phyloP scores from a whole-genome alignment of 352 stramenopile genomes.

The Phytophthora parvispora region DNA sequence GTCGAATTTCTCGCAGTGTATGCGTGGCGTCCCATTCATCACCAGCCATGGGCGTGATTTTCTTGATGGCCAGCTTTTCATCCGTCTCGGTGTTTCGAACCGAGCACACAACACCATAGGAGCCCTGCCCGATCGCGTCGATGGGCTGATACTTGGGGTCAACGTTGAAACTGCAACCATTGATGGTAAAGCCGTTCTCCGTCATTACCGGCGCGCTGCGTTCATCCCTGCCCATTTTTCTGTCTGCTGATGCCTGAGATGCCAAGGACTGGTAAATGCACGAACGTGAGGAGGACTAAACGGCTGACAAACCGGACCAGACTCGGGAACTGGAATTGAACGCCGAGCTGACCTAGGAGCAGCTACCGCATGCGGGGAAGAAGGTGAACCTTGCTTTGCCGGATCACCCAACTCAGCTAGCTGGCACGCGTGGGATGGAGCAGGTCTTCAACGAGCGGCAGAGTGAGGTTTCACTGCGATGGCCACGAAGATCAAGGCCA shows the following conservation, averaged over 20 bases:
- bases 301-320: neutral
- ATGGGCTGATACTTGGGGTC: slow-evolving; percentile 85
- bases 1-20: slow-evolving; percentile 91
- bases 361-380: slow-evolving; percentile 40
- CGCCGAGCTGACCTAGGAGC: slow-evolving; percentile 8
- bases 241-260: neutral
- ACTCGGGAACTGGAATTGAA: slow-evolving; percentile 1
- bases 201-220: slow-evolving; percentile 64
- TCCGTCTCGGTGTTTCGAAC: slow-evolving; percentile 83
- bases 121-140: slow-evolving; percentile 94
- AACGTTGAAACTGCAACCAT: slow-evolving; percentile 87
- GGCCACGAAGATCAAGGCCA: slow-evolving; percentile 18
- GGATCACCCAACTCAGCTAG: slow-evolving; percentile 12
- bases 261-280: neutral
- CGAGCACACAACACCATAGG: slow-evolving; percentile 95
- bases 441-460: slow-evolving; percentile 13
- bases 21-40: slow-evolving; percentile 92
- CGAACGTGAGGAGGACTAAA: neutral
- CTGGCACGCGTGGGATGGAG: slow-evolving; percentile 23
- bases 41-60: slow-evolving; percentile 93
- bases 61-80: slow-evolving; percentile 94
- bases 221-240: slow-evolving; percentile 71
- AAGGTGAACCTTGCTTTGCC: slow-evolving; percentile 45
- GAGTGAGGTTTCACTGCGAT: slow-evolving; percentile 24
- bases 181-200: slow-evolving; percentile 86